These are phyloP conservation scores for Immersiella caudata DNA, from an alignment of 495 filamentous ascomycete species.

Conservation along the genomic window DNA sequence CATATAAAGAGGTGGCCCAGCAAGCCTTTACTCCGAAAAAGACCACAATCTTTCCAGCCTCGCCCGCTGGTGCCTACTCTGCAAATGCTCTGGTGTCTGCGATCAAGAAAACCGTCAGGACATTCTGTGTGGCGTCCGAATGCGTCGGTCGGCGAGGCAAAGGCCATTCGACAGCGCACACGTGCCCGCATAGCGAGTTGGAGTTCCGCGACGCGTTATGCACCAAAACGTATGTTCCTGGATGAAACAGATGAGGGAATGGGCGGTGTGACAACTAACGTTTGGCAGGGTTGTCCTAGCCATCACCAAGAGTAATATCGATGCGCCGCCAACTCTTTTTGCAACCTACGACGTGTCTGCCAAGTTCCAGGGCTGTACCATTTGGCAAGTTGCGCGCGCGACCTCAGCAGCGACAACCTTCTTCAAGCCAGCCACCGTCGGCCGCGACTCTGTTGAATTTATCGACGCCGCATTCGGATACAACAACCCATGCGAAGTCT, in stretches of 20 bases:
- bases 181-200: neutral
- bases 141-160: neutral
- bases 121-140: slow-evolving; percentile 19
- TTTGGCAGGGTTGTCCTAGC: neutral
- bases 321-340: neutral
- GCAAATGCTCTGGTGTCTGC: slow-evolving; percentile 25
- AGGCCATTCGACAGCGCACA: neutral
- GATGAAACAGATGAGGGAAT: too few species aligned
- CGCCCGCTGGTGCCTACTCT: slow-evolving; percentile 17
- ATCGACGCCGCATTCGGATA: slow-evolving; percentile 36
- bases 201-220: neutral
- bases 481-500: slow-evolving; percentile 31
- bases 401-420: slow-evolving; percentile 37
- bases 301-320: neutral
- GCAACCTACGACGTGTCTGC: slow-evolving; percentile 9
- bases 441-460: slow-evolving; percentile 9
- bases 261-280: too few species aligned
- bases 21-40: neutral
- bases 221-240: slow-evolving; percentile 1
- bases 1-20: neutral
- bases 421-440: slow-evolving; percentile 31
- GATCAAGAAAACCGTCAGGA: slow-evolving; percentile 20
- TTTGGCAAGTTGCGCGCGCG: slow-evolving; percentile 37
- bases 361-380: slow-evolving; percentile 6
- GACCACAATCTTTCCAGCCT: neutral